phyloP scores from a whole-genome alignment of 2,329 filamentous ascomycete genomes.

The Botryotinia calthae region DNA sequence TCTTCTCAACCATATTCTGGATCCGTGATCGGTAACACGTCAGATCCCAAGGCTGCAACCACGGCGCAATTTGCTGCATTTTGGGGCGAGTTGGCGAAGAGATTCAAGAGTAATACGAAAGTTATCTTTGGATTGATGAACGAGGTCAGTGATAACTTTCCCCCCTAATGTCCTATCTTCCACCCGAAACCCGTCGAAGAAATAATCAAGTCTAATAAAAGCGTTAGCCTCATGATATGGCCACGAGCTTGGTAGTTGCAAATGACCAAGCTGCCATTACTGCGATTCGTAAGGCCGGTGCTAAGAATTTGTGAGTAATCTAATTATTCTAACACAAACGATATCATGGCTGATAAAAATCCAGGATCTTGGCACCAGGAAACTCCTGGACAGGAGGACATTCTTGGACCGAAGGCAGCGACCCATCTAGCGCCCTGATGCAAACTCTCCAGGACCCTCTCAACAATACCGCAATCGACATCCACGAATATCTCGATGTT shows the following conservation, averaged over 20 bases:
- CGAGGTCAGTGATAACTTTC: constrained; percentile 24
- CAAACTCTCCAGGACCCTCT: constrained; percentile 46
- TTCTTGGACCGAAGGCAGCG: constrained; percentile 45
- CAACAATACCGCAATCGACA: constrained; percentile 50
- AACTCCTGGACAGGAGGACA: constrained; percentile 51
- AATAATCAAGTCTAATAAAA: not conserved
- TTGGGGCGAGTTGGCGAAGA: constrained; percentile 48
- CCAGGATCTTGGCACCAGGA: constrained; percentile 46
- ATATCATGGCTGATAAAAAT: not conserved
- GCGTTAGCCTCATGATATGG: constrained; percentile 48
- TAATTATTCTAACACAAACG: not conserved
- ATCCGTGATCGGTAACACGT: constrained; percentile 48
- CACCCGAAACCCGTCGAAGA: not conserved
- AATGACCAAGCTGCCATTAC: constrained; percentile 50
- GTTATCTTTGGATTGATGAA: constrained; percentile 52
- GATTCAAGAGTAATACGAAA: constrained; percentile 47
- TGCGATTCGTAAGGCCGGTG: constrained; percentile 45
- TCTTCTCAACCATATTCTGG: constrained; percentile 48
- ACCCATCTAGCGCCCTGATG: constrained; percentile 41
- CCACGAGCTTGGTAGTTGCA: constrained; percentile 44
- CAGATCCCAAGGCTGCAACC: constrained; percentile 46
- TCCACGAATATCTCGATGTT: constrained; percentile 52
- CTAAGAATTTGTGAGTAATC: constrained; percentile 42
- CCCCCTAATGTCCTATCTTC: not conserved
- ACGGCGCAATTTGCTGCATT: constrained; percentile 49